A percentile compares a stretch with the other conserved stretches of the same genome.
Evolutionary conservation across 2,329 filamentous ascomycete species (phyloP).

Genomic region (Monosporascus sp.): DNA sequence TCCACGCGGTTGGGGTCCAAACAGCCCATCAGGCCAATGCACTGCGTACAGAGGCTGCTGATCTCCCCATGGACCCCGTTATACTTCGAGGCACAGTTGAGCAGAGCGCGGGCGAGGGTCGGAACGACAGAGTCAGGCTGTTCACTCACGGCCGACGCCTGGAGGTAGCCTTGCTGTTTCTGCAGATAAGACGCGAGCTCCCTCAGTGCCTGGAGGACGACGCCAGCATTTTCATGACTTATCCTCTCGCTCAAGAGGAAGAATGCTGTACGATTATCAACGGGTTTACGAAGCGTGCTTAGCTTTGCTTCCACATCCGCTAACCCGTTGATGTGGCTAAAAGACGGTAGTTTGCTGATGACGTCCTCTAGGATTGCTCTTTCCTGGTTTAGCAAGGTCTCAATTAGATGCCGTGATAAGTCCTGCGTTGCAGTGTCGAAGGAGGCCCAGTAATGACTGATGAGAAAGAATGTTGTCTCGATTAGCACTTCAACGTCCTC

Average conservation of each 20-base stretch:
- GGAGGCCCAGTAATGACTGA: slow-evolving; percentile 71
- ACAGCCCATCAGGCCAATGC: slow-evolving; percentile 83
- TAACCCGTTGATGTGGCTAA: slow-evolving; percentile 66
- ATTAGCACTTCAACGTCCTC: slow-evolving; percentile 74
- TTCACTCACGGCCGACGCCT: slow-evolving; percentile 74
- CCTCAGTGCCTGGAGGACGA: slow-evolving; percentile 73
- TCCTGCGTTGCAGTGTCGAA: slow-evolving; percentile 59
- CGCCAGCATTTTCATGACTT: slow-evolving; percentile 76
- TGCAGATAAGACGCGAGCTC: slow-evolving; percentile 74
- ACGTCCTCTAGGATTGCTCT: slow-evolving; percentile 56
- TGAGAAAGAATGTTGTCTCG: slow-evolving; percentile 84
- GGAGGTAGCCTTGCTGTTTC: slow-evolving; percentile 69
- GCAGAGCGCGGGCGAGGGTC: slow-evolving; percentile 66
- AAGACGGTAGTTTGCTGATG: slow-evolving; percentile 72
- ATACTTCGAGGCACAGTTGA: slow-evolving; percentile 83
- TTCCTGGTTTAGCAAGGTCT: slow-evolving; percentile 60
- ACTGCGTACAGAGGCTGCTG: slow-evolving; percentile 68
- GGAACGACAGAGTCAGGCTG: slow-evolving; percentile 73
- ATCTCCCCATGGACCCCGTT: slow-evolving; percentile 64
- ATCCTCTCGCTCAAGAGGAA: slow-evolving; percentile 69
- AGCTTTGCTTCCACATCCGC: slow-evolving; percentile 63
- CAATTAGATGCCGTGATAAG: slow-evolving; percentile 58
- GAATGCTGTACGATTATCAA: slow-evolving; percentile 63
- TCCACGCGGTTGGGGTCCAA: slow-evolving; percentile 89
- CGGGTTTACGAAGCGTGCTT: slow-evolving; percentile 55